Base-by-base conservation (phyloP, 257 asterid species). In the Solanum verrucosum region DNA sequence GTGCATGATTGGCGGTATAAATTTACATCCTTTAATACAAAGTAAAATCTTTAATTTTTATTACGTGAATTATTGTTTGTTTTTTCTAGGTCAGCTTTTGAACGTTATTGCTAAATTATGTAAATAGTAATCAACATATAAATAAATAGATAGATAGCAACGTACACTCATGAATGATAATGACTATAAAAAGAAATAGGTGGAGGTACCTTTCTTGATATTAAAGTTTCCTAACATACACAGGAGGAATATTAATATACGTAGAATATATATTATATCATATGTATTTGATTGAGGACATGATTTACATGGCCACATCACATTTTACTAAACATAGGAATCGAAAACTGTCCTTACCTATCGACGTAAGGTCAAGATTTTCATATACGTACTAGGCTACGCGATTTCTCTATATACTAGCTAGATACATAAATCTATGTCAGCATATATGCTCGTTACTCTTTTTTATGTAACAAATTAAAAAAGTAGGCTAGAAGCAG, bases 131-230 rank as follows among this genome's bases (percentile, higher is more conserved):
- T 81, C 85, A 81, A 81, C 56, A 9, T 29, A 65, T 81, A 46
- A 81, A 49, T 82, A 74, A 29, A 18, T 35, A 74, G 46, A 8
- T 34, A 9, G 85, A 44, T 81, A 82, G 85, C 70, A 18, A 82
- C 85, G 83, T 74, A 37, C 46, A 83, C 65, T 65, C 87, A 85
- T 67, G 60, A 67, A 37, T 71, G 63, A 38, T 23, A 27, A 9
- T 40, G 23, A 37, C 67, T 86, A 86, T 68, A 84, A 87, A 87
- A 31, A 52, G 23, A 25, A 34, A 78, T 85, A 65, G 86, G 84
- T 87, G 75, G 83, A 85, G 86, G 92, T 74, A 88, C 91, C 92
- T 92, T 92, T 90, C 91, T 87, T 87, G 38, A 87, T 84, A 84
- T 88, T 83, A 82, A 90, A 88, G 88, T 35, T 29, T 84, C 86